phyloP scores from a whole-genome alignment of 1,284 basidiomycete genomes.

The Fistulinella cinereoalba region DNA sequence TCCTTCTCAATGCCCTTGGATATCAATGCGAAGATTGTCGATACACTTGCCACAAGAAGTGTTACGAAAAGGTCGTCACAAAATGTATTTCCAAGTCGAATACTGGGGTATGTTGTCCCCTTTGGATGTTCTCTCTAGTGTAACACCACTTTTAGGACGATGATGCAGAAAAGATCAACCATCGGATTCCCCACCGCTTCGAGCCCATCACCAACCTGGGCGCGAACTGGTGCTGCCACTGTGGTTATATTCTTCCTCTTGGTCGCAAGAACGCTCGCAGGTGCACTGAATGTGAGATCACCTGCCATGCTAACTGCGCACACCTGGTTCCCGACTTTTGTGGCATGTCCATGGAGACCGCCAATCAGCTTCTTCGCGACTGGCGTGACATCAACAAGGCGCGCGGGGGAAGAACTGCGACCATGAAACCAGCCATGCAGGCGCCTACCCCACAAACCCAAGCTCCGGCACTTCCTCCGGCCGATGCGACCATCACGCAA shows the following conservation, averaged over 20 bases:
- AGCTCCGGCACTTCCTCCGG: slow-evolving; percentile 31
- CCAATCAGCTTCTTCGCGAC: slow-evolving; percentile 89
- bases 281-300: slow-evolving; percentile 95
- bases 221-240: slow-evolving; percentile 99
- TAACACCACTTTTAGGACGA: slow-evolving; percentile 70
- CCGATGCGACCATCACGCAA: slow-evolving; percentile 32
- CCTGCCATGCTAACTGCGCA: slow-evolving; percentile 96
- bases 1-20: slow-evolving; percentile 94
- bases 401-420: slow-evolving; percentile 43
- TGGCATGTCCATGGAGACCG: slow-evolving; percentile 99
- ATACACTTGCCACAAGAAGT: slow-evolving; percentile 99
- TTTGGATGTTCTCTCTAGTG: slow-evolving; percentile 8
- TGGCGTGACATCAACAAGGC: slow-evolving; percentile 80
- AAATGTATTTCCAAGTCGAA: slow-evolving; percentile 99
- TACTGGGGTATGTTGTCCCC: slow-evolving; percentile 67
- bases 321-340: slow-evolving; percentile 99
- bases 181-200: slow-evolving; percentile 98
- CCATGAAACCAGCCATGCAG: slow-evolving; percentile 36
- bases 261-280: slow-evolving; percentile 96
- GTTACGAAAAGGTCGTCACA: slow-evolving; percentile 98
- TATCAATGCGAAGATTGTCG: slow-evolving; percentile 99
- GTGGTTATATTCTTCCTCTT: slow-evolving; percentile 96
- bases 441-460: slow-evolving; percentile 34
- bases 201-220: slow-evolving; percentile 96
- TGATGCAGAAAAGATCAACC: slow-evolving; percentile 99